Evolutionary conservation across 805 yeast genomes (phyloP), one percentile per base, ranked within the genome.

Genomic region (Lipomyces lipofer): DNA sequence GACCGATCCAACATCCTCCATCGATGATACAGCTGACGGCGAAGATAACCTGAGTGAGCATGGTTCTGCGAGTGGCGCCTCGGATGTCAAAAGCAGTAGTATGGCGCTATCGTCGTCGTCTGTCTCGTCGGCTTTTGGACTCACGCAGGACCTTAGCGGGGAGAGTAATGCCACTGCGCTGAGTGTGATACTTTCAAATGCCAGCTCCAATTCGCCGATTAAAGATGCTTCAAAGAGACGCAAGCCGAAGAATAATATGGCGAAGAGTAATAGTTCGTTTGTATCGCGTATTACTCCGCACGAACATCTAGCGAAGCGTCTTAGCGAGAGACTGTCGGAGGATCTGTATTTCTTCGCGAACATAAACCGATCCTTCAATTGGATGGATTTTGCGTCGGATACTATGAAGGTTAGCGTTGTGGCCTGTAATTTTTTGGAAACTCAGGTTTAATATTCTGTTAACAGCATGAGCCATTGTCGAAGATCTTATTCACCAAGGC

Each of bases 211-310:
- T 2, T 43, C 55, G 13, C 12, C 63, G 6, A 24, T 48, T 9
- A 17, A 40, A 15, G 49, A 49, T 32, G 61, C 51, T 36, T 25
- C 43, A 12, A 61, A 63, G 52, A 44, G 58, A 21, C 57, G 59
- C 32, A 65, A 67, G 55, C 76, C 76, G 27, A 70, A 68, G 43
- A 69, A 64, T 53, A 62, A 64, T 33, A 63, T 73, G 49, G 54
- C 66, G 10, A 73, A 70, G 56, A 73, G 70, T 66, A 73, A 69
- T 54, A 68, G 73, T 17, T 66, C 73, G 21, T 73, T 69, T 53
- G 62, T 73, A 9, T 65, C 73, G 19, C 67, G 75, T 17, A 63
- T 73, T 13, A 61, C 72, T 13, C 66, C 68, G 13, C 68, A 66
- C 50, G 76, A 73, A 33, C 59, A 64, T n/a, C 62, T 68, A 49